These are phyloP conservation scores for Nectriaceae sp. DNA, from an alignment of 2,329 filamentous ascomycete species.

Conservation along the genomic window DNA sequence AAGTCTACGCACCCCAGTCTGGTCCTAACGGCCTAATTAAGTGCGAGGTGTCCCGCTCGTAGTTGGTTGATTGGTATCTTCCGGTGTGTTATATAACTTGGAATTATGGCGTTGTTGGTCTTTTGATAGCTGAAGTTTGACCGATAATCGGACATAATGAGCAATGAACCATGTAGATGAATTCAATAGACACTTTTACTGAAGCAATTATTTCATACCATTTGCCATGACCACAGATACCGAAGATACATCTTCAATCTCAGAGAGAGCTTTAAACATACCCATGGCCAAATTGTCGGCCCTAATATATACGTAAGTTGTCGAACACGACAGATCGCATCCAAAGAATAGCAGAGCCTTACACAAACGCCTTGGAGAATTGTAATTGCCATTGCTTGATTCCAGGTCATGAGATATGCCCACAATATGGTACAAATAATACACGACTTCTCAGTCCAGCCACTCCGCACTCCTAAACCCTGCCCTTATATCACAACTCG, in stretches of 20 bases:
- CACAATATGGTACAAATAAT: constrained; percentile 35
- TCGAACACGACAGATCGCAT: too few species aligned
- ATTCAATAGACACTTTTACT: not conserved
- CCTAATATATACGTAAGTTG: too few species aligned
- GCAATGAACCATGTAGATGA: not conserved
- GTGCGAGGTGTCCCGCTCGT: constrained; percentile 74
- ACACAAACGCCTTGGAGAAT: constrained; percentile 3
- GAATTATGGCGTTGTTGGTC: constrained; percentile 2
- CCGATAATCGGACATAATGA: not conserved
- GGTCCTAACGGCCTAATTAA: constrained; percentile 95
- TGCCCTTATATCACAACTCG: not conserved
- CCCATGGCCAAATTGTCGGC: too few species aligned
- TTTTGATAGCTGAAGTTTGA: not conserved
- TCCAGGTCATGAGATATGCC: constrained; percentile 30
- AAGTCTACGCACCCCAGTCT: constrained; percentile 92
- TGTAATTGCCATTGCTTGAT: constrained; percentile 24
- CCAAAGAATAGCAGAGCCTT: too few species aligned
- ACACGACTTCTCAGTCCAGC: constrained; percentile 28
- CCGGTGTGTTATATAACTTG: not conserved
- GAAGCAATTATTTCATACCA: not conserved
- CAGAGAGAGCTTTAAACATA: too few species aligned
- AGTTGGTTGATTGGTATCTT: constrained; percentile 3
- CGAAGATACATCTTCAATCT: too few species aligned
- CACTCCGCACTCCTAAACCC: constrained; percentile 9
- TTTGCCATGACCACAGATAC: too few species aligned